Evolutionary conservation across 2,329 filamentous ascomycete species (phyloP).

Genomic region (Chaetothyriales sp.): DNA sequence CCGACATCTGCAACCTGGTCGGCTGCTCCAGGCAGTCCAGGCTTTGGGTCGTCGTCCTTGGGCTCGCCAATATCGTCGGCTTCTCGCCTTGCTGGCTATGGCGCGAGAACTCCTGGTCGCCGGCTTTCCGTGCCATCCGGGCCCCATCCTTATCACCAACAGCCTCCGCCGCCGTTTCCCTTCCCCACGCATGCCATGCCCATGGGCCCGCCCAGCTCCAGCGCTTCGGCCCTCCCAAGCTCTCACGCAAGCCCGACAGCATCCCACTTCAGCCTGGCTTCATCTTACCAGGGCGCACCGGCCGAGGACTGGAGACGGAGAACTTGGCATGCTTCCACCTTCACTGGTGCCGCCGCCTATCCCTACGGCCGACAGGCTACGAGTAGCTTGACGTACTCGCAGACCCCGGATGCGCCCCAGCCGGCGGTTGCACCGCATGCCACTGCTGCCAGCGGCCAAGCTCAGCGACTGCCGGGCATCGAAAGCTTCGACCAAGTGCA

Average conservation of each 20-base stretch:
- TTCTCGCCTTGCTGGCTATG: conserved; percentile 59
- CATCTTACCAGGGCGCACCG: conserved; percentile 26
- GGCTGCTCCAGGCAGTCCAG: conserved; percentile 60
- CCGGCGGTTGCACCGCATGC: conserved; percentile 40
- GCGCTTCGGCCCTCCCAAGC: conserved; percentile 44
- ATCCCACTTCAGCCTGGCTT: conserved; percentile 44
- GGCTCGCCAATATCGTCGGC: conserved; percentile 60
- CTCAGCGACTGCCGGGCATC: conserved; percentile 68
- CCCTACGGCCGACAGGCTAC: conserved; percentile 45
- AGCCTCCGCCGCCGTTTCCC: conserved; percentile 9
- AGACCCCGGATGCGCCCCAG: conserved; percentile 52
- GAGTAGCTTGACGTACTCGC: conserved; percentile 62
- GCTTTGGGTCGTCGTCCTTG: conserved; percentile 49
- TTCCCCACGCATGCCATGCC: conserved; percentile 25
- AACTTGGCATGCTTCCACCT: conserved; percentile 70
- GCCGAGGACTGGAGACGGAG: conserved; percentile 71
- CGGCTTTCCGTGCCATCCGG: conserved; percentile 71
- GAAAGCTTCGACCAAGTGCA: conserved; percentile 77
- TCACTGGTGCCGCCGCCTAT: conserved; percentile 50
- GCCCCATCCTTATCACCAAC: conserved; percentile 57
- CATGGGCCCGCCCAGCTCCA: conserved; percentile 43
- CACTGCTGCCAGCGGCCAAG: conserved; percentile 39
- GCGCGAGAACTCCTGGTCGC: conserved; percentile 53
- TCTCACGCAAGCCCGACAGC: conserved; percentile 54
- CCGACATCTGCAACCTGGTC: conserved; percentile 76